phyloP scores from a whole-genome alignment of 1,139 yeast species.

The Yamadazyma membranifaciens region DNA sequence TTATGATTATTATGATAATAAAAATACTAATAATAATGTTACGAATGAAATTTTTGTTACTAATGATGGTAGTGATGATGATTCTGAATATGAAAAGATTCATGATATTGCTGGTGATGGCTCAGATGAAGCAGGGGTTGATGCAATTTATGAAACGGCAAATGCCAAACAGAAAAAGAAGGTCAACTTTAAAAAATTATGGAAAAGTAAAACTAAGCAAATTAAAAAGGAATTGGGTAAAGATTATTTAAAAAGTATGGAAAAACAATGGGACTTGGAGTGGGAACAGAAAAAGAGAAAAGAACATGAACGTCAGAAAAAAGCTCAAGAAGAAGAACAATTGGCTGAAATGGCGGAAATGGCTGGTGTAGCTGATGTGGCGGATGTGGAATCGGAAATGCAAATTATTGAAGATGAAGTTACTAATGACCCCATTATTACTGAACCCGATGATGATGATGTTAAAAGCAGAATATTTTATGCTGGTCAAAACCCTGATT shows the following conservation, averaged over 20 bases:
- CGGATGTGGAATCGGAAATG: conserved; percentile 3
- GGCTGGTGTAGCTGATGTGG: background rate
- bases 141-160: conserved; percentile 8
- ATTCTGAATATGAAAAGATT: conserved; percentile 17
- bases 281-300: conserved; percentile 16
- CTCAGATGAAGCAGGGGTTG: conserved; percentile 8
- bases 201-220: conserved; percentile 25
- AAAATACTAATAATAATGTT: conserved; percentile 7
- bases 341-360: too few species aligned
- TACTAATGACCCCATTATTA: conserved; percentile 10
- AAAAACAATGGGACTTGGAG: conserved; percentile 22
- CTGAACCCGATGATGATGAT: conserved; percentile 15
- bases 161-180: conserved; percentile 23
- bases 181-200: conserved; percentile 24
- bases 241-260: conserved; percentile 28
- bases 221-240: conserved; percentile 33
- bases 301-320: conserved; percentile 10
- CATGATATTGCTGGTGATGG: conserved; percentile 8
- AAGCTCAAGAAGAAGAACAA: conserved; percentile 7
- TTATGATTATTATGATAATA: conserved; percentile 34
- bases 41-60: conserved; percentile 10
- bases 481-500: conserved; percentile 28
- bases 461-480: conserved; percentile 8
- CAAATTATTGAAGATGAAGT: conserved; percentile 7
- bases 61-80: conserved; percentile 18